These are phyloP conservation scores for Neurospora crassa DNA, from an alignment of 2,329 filamentous ascomycete species.

Conservation along the genomic window DNA sequence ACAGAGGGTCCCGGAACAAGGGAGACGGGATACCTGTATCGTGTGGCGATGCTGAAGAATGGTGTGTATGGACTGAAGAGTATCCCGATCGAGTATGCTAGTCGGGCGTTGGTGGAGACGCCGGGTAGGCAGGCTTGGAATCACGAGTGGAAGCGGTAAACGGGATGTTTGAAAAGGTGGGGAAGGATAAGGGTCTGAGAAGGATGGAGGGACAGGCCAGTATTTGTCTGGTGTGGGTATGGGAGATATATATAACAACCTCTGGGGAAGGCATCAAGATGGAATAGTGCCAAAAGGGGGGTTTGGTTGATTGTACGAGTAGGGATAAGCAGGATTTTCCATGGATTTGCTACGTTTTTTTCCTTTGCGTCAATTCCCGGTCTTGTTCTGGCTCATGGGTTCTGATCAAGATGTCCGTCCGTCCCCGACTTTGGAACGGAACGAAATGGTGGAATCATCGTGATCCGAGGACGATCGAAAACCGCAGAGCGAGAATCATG, in stretches of 20 bases:
- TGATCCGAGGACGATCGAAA: background rate
- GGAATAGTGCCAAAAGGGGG: background rate
- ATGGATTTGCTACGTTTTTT: background rate
- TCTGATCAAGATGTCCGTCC: background rate
- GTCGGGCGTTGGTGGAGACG: slow-evolving; percentile 68
- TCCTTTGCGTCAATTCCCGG: background rate
- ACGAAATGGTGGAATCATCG: background rate
- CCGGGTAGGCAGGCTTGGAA: slow-evolving; percentile 80
- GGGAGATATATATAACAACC: background rate
- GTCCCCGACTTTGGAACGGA: background rate
- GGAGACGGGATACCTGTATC: slow-evolving; percentile 65
- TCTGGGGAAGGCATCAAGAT: background rate
- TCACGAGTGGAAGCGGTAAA: slow-evolving; percentile 70
- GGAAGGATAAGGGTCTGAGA: background rate
- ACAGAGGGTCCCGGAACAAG: slow-evolving; percentile 46
- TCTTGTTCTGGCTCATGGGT: background rate
- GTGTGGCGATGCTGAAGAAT: slow-evolving; percentile 85
- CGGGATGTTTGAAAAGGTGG: background rate
- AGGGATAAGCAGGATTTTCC: background rate
- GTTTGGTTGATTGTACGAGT: background rate
- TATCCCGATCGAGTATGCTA: slow-evolving; percentile 84
- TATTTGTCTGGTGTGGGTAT: background rate
- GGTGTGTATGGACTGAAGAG: slow-evolving; percentile 63
- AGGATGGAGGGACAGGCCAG: no score
- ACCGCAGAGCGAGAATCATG: background rate